phyloP scores from a whole-genome alignment of 805 yeast species.

The Lachancea cidri region DNA sequence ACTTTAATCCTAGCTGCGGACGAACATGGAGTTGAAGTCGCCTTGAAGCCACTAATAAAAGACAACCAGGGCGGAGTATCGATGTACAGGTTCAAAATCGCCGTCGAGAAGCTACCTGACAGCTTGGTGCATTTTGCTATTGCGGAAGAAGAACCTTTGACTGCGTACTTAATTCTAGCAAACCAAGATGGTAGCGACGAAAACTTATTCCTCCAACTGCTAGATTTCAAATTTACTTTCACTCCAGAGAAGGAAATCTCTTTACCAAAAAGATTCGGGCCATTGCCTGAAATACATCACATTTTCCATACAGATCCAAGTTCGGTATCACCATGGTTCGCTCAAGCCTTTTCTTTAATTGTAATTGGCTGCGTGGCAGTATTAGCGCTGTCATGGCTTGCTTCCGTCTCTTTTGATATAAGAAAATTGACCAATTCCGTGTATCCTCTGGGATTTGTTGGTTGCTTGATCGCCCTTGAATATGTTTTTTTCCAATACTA shows the following conservation, averaged over 20 bases:
- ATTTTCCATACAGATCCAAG: constrained; percentile 50
- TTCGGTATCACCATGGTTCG: constrained; percentile 47
- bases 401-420: constrained; percentile 23
- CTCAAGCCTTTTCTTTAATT: constrained; percentile 45
- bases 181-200: constrained; percentile 8
- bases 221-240: constrained; percentile 15
- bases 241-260: constrained; percentile 8
- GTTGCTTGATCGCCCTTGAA: constrained; percentile 29
- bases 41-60: constrained; percentile 17
- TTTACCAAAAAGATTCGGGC: constrained; percentile 34
- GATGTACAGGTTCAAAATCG: constrained; percentile 14
- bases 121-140: constrained; percentile 20
- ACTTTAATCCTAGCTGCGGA: constrained; percentile 25
- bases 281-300: constrained; percentile 59
- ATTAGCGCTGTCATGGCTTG: constrained; percentile 43
- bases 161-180: constrained; percentile 22
- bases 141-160: constrained; percentile 12
- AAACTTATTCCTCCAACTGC: constrained; percentile 17
- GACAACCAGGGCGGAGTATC: constrained; percentile 12
- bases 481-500: constrained; percentile 27
- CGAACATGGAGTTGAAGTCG: constrained; percentile 20
- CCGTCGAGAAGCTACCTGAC: constrained; percentile 7
- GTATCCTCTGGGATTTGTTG: constrained; percentile 21
- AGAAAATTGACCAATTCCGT: constrained; percentile 22
- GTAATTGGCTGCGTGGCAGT: constrained; percentile 39